Percentiles rank a stretch among this genome's conserved stretches.
Conservation (phyloP, 371 early-diverging fungal species). For the Polyrhizophydium stewartii region DNA sequence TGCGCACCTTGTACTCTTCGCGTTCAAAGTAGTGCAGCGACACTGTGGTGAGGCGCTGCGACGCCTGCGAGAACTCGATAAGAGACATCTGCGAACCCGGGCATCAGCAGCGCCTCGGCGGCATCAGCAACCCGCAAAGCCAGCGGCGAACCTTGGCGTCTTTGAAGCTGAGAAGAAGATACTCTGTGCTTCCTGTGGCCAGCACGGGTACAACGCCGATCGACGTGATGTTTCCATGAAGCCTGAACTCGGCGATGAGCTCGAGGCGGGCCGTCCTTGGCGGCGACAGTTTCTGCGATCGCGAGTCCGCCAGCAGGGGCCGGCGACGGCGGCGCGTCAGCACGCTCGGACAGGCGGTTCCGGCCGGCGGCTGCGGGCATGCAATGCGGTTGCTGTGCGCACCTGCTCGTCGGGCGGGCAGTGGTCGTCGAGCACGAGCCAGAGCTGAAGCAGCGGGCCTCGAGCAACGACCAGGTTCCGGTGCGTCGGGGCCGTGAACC, state of each 20-base stretch:
- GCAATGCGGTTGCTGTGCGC: too few species aligned
- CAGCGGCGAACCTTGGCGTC: constrained; percentile 80
- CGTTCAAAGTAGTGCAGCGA: constrained; percentile 96
- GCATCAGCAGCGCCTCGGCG: too few species aligned
- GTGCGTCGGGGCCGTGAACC: constrained; percentile 66
- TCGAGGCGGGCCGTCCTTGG: constrained; percentile 63
- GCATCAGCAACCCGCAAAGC: background rate
- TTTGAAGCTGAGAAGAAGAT: constrained; percentile 78
- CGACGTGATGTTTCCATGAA: constrained; percentile 78
- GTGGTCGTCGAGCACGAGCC: constrained; percentile 64
- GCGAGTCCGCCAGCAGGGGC: too few species aligned
- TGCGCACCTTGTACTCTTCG: constrained; percentile 72
- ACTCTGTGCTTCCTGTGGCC: constrained; percentile 63
- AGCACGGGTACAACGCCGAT: constrained; percentile 70
- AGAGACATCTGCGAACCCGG: constrained; percentile 73
- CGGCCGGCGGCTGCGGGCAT: too few species aligned
- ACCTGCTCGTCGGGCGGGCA: too few species aligned
- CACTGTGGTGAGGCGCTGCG: constrained; percentile 78
- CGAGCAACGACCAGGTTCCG: constrained; percentile 76
- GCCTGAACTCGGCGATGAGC: constrained; percentile 64
- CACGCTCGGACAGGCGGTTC: too few species aligned
- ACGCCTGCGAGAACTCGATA: constrained; percentile 75
- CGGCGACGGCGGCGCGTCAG: too few species aligned
- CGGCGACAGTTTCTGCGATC: background rate
- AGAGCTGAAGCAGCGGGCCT: constrained; percentile 74